Base-by-base conservation (phyloP, 2,329 filamentous ascomycete genomes). In the Ophioceras dolichostomum region DNA sequence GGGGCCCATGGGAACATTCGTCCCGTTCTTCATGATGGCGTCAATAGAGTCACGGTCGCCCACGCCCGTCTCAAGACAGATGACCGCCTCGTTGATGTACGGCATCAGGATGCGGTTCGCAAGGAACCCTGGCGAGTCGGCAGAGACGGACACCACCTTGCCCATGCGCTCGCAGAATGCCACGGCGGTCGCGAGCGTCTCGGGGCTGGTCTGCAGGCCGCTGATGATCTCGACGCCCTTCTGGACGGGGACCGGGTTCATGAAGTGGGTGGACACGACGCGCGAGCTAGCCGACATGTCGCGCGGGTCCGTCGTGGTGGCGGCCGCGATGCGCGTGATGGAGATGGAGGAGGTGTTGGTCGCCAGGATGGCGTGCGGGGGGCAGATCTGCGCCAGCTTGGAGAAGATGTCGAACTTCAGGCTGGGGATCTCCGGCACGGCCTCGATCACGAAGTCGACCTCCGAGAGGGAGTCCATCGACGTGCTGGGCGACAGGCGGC, bases 321-420 rank as follows among this genome's bases (percentile, higher is more conserved):
- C 76, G 4, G 91, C 88, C 16, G 91, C 91, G 51, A 98, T 95
- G 54, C 82, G 83, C 31, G 91, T 98, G 58, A 98, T 95, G 42
- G 85, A 89, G 56, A 98, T 98, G 43, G 87, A 94, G n/a, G 87
- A 94, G 6, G 91, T 98, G 66, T 98, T 98, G 44, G 91, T 98
- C 5, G 91, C 89, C 26, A 98, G 74, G 49, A 98, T 84, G 41
- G 91, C 77, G 54, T 96, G 86, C 37, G 79, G 67, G 10, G 86
- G 79, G 47, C 83, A 88, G 47, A 94, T 78, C 49, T 83, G 65
- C 6, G 88, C 87, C 10, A 98, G 72, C 52, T 81, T 72, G 45
- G 75, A 65, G 63, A 98, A 98, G 47, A 98, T 93, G 46, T 79
- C 76, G 46, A 79, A 77, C 62, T 98, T 98, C 45, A 98, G 73